Base-by-base conservation (phyloP, 1,284 basidiomycete species). In the Microbotryum violaceum region DNA sequence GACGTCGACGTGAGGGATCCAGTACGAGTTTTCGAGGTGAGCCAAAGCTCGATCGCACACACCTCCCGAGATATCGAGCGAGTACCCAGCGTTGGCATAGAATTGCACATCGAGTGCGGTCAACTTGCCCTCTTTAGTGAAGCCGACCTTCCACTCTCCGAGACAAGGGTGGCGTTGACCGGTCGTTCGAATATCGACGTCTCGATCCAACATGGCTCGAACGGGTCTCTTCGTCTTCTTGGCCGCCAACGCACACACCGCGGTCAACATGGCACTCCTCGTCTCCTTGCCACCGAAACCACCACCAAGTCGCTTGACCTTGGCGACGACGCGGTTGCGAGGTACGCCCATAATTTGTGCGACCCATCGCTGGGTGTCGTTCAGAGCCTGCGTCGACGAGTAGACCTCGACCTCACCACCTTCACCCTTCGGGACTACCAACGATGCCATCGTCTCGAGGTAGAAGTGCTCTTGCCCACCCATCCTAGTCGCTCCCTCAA, bases 141-240 rank as follows among this genome's bases (percentile, higher is more conserved):
- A 72, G 37, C 72, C 75, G 42, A 76, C 68, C 56, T 68, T 74
- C 71, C 74, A 77, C 53, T 70, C 64, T 45, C 70, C 70, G 48
- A 70, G 58, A 68, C 75, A 77, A 7, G 75, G 74, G 62, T 77
- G 75, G 3, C 75, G 70, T 58, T 76, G 75, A 37, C 75, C 75
- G 3, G 70, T 70, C 16, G 69, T 72, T 46, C 71, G 67, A 69
- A 76, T 76, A 60, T 76, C 75, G 54, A 73, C 74, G 64, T 75
- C 72, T 14, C 75, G 70, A 49, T 77, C 75, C 47, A 77, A 68
- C 71, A 73, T 73, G 56, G 71, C 71, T 21, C 75, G 70, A 4
- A 77, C 72, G 0, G 75, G 74, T 42, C 73, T 66, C 10, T 71
- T 70, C 9, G 66, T 55, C 59, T 75, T 74, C 51, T 71, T 67